Evolutionary conservation across 441 rosid genomes (phyloP), one percentile per base, ranked within the genome.

Genomic region (Populus hybrid): DNA sequence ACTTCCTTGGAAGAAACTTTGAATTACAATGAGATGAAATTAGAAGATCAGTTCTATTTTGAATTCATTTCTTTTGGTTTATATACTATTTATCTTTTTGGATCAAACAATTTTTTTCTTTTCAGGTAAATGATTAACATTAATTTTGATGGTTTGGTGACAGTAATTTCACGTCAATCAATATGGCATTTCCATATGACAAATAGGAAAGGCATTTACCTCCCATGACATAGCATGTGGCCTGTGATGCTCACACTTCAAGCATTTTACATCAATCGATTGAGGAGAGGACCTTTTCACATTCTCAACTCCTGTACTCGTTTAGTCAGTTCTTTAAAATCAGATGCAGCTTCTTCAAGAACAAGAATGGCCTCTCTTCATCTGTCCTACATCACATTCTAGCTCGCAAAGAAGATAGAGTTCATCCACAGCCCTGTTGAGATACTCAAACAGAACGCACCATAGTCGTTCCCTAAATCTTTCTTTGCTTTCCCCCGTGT

Each of bases 151-250:
- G n/a, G 59, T 50, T 50, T 16, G n/a, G n/a, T 50, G 59, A 16
- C n/a, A 50, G 59, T 50, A 5, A 50, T 50, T 50, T 50, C 5
- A 50, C 59, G 7, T 14, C 35, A 73, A 69, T 69, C 46, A 81
- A 70, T 34, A 28, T 69, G 11, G 30, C 34, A 72, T 50, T 67
- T 67, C 53, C 34, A 34, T 66, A 57, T 67, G 74, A 66, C 10
- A 71, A 59, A 42, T 11, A 67, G 72, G 75, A 75, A 68, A 75
- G 78, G n/a, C 76, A 79, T 32, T 85, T 87, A 92, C 97, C 92
- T 92, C 97, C 97, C 94, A 92, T 28, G 97, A 92, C 69, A 90
- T 92, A 73, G 97, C 94, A 86, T 92, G 97, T 19, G 97, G 97
- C 83, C 94, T 89, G 59, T 92, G 91, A 78, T 92, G 92, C 30